Evolutionary conservation across 805 yeast genomes (phyloP), one percentile per base, ranked within the genome.

Genomic region (Candida sphagnicola): DNA sequence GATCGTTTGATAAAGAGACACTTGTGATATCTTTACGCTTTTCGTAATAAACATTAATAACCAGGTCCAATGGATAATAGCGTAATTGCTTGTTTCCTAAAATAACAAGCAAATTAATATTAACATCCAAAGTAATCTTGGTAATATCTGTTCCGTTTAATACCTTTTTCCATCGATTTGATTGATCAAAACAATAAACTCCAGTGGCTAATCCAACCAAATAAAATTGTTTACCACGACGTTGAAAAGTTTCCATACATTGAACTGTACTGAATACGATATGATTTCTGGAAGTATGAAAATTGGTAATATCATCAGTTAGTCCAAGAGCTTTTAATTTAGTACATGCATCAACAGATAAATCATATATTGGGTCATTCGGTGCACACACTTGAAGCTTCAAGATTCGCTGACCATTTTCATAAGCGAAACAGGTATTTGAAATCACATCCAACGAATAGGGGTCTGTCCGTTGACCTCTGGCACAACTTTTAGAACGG

Each of bases 181-280:
- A 65, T 31, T 56, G 45, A 40, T 64, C 65, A n/a, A 72, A 66
- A 45, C 85, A 57, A 47, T 73, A 83, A 1, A 88, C 59, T 0
- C 96, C 95, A 37, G 67, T 60, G 1, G 70, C 70, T 2, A 84
- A 65, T 1, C 93, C 95, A 15, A 82, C 53, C 2, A 85, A 56
- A 30, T 69, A 57, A 42, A 72, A 81, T 8, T 51, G 60, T 16
- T 67, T 65, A 3, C 69, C 72, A 19, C 71, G 68, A 47, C 65
- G 71, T 11, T 51, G 55, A 43, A 85, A 74, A 17, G 68, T 52
- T 1, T 69, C 62, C 3, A 75, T 61, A 38, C 79, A 72, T 23
- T 66, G 58, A 2, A 74, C 58, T 17, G 54, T 51, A 52, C 74
- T 57, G 45, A 59, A 56, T 0, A 61, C 59, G 19, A 65, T 44